Percentiles rank a stretch among this genome's conserved stretches.
Evolutionary conservation across 2,329 filamentous ascomycete genomes (phyloP).

Genomic region (Fusarium graminum): DNA sequence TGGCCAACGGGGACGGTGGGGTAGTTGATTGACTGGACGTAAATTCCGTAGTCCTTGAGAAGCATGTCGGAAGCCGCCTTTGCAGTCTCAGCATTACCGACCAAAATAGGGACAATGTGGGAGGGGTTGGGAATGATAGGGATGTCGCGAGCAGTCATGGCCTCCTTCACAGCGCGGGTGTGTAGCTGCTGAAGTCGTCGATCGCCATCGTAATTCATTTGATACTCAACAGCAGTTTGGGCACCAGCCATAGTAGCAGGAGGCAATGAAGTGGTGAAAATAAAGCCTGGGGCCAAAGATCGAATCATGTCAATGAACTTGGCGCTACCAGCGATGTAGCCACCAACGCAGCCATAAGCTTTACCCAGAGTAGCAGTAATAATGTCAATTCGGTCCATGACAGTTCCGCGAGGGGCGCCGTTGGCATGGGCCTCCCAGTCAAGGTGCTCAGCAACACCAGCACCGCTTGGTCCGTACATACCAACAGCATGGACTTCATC

Average conservation of each 20-base stretch:
- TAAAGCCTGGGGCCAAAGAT: constrained; percentile 95
- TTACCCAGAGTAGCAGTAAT: constrained; percentile 98
- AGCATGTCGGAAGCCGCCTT: constrained; percentile 94
- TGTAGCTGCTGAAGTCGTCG: constrained; percentile 94
- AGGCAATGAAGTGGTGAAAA: constrained; percentile 97
- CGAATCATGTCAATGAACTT: constrained; percentile 93
- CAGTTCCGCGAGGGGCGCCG: constrained; percentile 80
- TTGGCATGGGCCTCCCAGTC: constrained; percentile 89
- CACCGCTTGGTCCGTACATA: constrained; percentile 97
- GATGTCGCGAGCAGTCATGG: constrained; percentile 82
- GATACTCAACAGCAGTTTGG: constrained; percentile 91
- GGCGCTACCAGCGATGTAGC: constrained; percentile 92
- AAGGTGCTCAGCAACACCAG: constrained; percentile 96
- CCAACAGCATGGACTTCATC: constrained; percentile 99
- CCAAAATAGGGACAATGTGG: constrained; percentile 93
- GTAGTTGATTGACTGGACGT: constrained; percentile 99
- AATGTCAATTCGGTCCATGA: constrained; percentile 97
- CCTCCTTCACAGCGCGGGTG: constrained; percentile 92
- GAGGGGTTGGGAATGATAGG: constrained; percentile 98
- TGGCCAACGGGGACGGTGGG: constrained; percentile 98
- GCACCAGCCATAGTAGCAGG: constrained; percentile 98
- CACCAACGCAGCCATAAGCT: constrained; percentile 96
- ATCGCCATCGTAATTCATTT: constrained; percentile 86
- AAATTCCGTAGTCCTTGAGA: constrained; percentile 89
- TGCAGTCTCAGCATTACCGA: constrained; percentile 92